Conservation (phyloP, 192 early-diverging fungal species). For the Rhizoclosmatium globosum region DNA sequence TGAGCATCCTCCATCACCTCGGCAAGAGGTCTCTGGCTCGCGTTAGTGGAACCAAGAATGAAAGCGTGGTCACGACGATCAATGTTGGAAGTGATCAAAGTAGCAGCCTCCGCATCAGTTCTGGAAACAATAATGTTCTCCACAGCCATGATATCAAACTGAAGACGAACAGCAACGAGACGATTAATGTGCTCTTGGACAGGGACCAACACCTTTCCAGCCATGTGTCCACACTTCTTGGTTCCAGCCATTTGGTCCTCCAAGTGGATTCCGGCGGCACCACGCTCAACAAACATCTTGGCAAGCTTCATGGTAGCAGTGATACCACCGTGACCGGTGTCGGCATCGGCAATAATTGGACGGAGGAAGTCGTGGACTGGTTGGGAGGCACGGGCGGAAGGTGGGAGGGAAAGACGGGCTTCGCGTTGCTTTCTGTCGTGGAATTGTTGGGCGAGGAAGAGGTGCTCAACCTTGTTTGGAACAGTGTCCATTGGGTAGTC, state of each 20-base stretch:
- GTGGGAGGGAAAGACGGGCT: conserved; percentile 76
- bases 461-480: conserved; percentile 98
- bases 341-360: conserved; percentile 97
- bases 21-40: conserved; percentile 70
- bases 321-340: conserved; percentile 98
- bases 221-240: conserved; percentile 99
- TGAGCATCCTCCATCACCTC: conserved; percentile 88
- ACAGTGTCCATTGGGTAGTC: conserved; percentile 97
- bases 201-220: conserved; percentile 98
- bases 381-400: conserved; percentile 70
- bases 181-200: conserved; percentile 98
- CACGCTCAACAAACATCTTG: conserved; percentile 97
- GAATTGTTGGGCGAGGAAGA: conserved; percentile 96
- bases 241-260: conserved; percentile 95
- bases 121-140: conserved; percentile 95
- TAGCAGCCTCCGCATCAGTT: conserved; percentile 97
- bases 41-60: conserved; percentile 93
- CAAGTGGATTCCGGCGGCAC: conserved; percentile 93
- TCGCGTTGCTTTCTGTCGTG: conserved; percentile 97
- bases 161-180: conserved; percentile 91
- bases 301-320: conserved; percentile 96
- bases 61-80: conserved; percentile 95
- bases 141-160: conserved; percentile 98
- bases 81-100: conserved; percentile 95
- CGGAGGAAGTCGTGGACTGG: conserved; percentile 88